Conservation (phyloP, 2,329 filamentous ascomycete genomes). For the Exophiala aquamarina region DNA sequence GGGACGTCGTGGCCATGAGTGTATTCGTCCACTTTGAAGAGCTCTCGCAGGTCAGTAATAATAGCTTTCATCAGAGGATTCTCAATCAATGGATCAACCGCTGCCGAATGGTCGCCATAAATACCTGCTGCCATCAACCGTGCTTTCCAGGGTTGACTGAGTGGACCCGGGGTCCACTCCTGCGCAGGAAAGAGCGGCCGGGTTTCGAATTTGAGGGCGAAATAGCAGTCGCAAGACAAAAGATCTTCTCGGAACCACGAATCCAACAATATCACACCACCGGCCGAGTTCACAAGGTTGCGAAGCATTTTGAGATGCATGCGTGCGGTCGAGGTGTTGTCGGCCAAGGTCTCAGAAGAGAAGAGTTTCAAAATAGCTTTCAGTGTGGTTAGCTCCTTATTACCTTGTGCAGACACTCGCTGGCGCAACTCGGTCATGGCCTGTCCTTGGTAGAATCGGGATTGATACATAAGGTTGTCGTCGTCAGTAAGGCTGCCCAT, state of each 20-base stretch:
- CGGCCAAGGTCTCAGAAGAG: slow-evolving; percentile 24
- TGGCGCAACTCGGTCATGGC: slow-evolving; percentile 24
- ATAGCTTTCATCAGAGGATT: slow-evolving; percentile 22
- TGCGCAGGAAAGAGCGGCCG: slow-evolving; percentile 24
- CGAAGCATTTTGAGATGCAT: slow-evolving; percentile 28
- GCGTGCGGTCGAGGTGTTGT: slow-evolving; percentile 27
- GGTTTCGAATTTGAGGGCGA: slow-evolving; percentile 27
- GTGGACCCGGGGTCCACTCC: slow-evolving; percentile 25
- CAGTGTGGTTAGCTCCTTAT: slow-evolving; percentile 20
- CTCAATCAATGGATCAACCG: slow-evolving; percentile 23
- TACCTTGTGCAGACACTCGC: slow-evolving; percentile 15
- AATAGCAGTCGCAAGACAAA: slow-evolving; percentile 26
- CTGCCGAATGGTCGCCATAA: slow-evolving; percentile 24
- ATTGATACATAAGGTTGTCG: slow-evolving; percentile 19
- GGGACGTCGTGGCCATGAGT: slow-evolving; percentile 20
- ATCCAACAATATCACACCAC: slow-evolving; percentile 25
- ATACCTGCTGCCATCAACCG: slow-evolving; percentile 23
- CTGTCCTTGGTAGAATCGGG: slow-evolving; percentile 24
- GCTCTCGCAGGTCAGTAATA: slow-evolving; percentile 23
- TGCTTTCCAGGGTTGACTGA: slow-evolving; percentile 28
- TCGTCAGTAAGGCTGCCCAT: slow-evolving; percentile 19
- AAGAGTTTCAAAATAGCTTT: slow-evolving; percentile 27
- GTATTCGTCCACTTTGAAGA: slow-evolving; percentile 24
- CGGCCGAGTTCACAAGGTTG: slow-evolving; percentile 24
- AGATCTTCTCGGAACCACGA: slow-evolving; percentile 28